Evolutionary conservation across 2,329 filamentous ascomycete genomes (phyloP).

Genomic region (Monosporascus cannonballus): DNA sequence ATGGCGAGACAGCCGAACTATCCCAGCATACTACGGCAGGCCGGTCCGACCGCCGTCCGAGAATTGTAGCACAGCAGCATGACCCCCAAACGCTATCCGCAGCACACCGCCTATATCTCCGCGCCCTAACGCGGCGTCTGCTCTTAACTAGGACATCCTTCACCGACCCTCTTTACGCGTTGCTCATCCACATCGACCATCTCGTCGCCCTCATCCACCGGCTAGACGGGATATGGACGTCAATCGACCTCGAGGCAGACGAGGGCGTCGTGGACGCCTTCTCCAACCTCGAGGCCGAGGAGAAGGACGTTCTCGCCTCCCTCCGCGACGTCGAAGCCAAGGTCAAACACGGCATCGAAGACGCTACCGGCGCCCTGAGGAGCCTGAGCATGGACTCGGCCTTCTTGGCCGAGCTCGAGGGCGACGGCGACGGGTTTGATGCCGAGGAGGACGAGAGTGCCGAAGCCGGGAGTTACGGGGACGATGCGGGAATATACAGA

Average conservation of each 20-base stretch:
- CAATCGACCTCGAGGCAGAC: constrained; percentile 74
- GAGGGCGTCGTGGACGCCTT: constrained; percentile 75
- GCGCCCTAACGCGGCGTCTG: constrained; percentile 58
- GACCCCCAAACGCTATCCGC: constrained; percentile 81
- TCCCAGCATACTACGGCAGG: too few relatives aligned
- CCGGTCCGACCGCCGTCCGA: too few relatives aligned
- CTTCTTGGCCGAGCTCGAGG: constrained; percentile 40
- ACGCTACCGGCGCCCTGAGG: constrained; percentile 53
- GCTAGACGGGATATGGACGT: constrained; percentile 69
- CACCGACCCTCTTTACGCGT: constrained; percentile 57
- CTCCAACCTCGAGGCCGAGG: constrained; percentile 65
- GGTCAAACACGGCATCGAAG: constrained; percentile 62
- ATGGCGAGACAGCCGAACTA: background rate
- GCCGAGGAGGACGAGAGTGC: background rate
- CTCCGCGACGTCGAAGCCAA: constrained; percentile 57
- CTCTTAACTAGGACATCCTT: constrained; percentile 60
- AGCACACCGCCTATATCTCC: constrained; percentile 73
- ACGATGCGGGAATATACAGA: constrained; percentile 41
- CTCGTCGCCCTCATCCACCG: constrained; percentile 72
- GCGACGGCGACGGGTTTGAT: constrained; percentile 8
- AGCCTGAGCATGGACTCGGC: constrained; percentile 36
- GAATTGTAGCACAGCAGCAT: constrained; percentile 34
- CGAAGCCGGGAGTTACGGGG: constrained; percentile 16
- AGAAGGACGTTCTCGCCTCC: constrained; percentile 58
- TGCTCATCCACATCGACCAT: constrained; percentile 72